Evolutionary conservation across 2,329 filamentous ascomycete species (phyloP).

Genomic region (Metarhizium rileyi): DNA sequence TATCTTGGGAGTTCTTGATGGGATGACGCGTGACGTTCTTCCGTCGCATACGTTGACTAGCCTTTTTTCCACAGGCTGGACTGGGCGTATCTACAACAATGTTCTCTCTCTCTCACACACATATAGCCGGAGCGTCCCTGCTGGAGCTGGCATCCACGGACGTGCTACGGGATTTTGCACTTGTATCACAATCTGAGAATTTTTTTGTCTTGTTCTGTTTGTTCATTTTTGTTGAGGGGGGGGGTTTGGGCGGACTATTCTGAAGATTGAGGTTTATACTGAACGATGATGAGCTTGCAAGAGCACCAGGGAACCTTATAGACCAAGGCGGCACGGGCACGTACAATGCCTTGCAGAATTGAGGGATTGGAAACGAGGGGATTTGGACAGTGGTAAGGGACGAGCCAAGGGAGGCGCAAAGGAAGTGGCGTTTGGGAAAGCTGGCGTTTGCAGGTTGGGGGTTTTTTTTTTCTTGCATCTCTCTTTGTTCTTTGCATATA

Average conservation of each 20-base stretch:
- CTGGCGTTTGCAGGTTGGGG: neutral
- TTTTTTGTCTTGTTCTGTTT: neutral
- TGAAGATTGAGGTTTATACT: neutral
- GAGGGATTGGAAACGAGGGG: neutral
- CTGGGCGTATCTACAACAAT: neutral
- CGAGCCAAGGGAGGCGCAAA: neutral
- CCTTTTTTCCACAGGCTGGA: neutral
- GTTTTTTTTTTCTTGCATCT: too few species aligned
- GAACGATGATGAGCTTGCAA: neutral
- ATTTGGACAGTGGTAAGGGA: neutral
- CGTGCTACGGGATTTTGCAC: neutral
- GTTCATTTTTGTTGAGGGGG: neutral
- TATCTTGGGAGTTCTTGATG: too few species aligned
- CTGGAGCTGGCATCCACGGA: neutral
- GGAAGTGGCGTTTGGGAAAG: neutral
- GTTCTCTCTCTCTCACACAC: too few species aligned
- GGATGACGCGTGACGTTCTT: neutral
- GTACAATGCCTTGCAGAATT: neutral
- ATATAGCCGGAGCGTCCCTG: neutral
- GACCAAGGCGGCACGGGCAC: neutral
- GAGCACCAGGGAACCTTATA: neutral
- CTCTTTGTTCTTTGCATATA: neutral
- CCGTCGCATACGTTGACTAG: neutral
- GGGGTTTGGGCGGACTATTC: neutral
- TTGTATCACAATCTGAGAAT: neutral